Percentiles rank a stretch among this genome's conserved stretches.
Evolutionary conservation across 352 stramenopile species (phyloP).

Genomic region (Sclerospora graminicola): DNA sequence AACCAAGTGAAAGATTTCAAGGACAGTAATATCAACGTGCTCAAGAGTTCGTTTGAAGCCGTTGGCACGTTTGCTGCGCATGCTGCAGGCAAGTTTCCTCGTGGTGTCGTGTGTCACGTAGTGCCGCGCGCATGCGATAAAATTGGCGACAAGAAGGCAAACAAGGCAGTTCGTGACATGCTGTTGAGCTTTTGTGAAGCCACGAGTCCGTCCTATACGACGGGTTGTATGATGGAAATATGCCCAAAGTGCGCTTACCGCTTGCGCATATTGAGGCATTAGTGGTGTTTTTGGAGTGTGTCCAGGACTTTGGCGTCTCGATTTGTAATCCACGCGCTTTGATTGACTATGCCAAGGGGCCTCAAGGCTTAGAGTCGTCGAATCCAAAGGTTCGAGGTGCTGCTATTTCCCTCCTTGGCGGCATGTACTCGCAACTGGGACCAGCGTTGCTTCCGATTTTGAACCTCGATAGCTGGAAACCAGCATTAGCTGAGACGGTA

Average conservation of each 20-base stretch:
- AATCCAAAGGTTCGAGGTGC: slow-evolving; percentile 69
- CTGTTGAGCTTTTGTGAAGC: slow-evolving; percentile 68
- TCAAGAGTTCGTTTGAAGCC: slow-evolving; percentile 78
- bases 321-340: slow-evolving; percentile 60
- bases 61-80: slow-evolving; percentile 61
- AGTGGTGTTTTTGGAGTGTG: slow-evolving; percentile 48
- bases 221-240: slow-evolving; percentile 64
- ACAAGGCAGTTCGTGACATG: slow-evolving; percentile 59
- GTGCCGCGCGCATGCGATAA: slow-evolving; percentile 69
- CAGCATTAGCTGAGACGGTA: slow-evolving; percentile 60
- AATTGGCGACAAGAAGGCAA: slow-evolving; percentile 72
- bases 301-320: slow-evolving; percentile 67
- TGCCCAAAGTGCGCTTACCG: slow-evolving; percentile 71
- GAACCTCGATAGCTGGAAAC: slow-evolving; percentile 77
- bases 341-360: slow-evolving; percentile 70
- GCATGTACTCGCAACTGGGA: slow-evolving; percentile 80
- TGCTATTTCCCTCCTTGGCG: slow-evolving; percentile 54
- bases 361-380: slow-evolving; percentile 58
- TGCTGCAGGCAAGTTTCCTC: slow-evolving; percentile 49
- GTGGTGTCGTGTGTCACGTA: slow-evolving; percentile 60
- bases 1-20: slow-evolving; percentile 83
- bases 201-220: slow-evolving; percentile 61
- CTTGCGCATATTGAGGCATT: slow-evolving; percentile 66
- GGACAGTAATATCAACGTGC: slow-evolving; percentile 84
- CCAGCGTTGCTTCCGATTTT: slow-evolving; percentile 71